Evolutionary conservation across 495 filamentous ascomycete genomes (phyloP).

Genomic region (Aspergillus affinis): DNA sequence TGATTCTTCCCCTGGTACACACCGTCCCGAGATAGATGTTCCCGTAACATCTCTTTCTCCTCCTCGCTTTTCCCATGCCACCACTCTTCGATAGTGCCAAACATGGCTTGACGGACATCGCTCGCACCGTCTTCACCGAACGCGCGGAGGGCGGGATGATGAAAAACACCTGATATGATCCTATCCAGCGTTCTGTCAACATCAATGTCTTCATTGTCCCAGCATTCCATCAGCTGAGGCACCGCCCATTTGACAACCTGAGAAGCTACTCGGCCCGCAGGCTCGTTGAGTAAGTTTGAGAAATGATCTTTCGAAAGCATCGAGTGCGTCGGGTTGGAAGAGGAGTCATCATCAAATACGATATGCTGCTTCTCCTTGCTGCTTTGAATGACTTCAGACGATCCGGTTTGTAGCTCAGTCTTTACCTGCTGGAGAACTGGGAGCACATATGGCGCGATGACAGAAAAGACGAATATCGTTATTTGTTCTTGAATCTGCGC

Average conservation of each 20-base stretch:
- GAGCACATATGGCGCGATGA: slow-evolving; percentile 81
- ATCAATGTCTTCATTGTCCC: slow-evolving; percentile 75
- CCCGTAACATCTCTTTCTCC: slow-evolving; percentile 61
- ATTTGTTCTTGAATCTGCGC: slow-evolving; percentile 78
- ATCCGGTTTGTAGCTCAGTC: slow-evolving; percentile 76
- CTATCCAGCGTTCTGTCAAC: slow-evolving; percentile 64
- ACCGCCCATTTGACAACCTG: slow-evolving; percentile 77
- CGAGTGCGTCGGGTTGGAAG: slow-evolving; percentile 83
- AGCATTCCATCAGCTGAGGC: slow-evolving; percentile 80
- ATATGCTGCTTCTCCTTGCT: slow-evolving; percentile 77
- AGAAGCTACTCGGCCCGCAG: slow-evolving; percentile 78
- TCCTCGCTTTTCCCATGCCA: slow-evolving; percentile 65
- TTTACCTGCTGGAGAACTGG: slow-evolving; percentile 85
- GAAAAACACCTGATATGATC: slow-evolving; percentile 79
- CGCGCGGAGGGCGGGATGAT: slow-evolving; percentile 76
- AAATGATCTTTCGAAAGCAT: slow-evolving; percentile 97
- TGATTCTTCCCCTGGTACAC: slow-evolving; percentile 76
- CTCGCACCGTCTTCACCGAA: slow-evolving; percentile 69
- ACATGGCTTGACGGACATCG: slow-evolving; percentile 76
- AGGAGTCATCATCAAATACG: slow-evolving; percentile 77
- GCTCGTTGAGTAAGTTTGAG: slow-evolving; percentile 82
- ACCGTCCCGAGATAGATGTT: slow-evolving; percentile 72
- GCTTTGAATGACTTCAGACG: slow-evolving; percentile 80
- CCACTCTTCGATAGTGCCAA: slow-evolving; percentile 73
- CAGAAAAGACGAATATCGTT: slow-evolving; percentile 80